Evolutionary conservation across 2,329 filamentous ascomycete genomes (phyloP), one percentile per base, ranked within the genome.

Genomic region (Thelonectria olida): DNA sequence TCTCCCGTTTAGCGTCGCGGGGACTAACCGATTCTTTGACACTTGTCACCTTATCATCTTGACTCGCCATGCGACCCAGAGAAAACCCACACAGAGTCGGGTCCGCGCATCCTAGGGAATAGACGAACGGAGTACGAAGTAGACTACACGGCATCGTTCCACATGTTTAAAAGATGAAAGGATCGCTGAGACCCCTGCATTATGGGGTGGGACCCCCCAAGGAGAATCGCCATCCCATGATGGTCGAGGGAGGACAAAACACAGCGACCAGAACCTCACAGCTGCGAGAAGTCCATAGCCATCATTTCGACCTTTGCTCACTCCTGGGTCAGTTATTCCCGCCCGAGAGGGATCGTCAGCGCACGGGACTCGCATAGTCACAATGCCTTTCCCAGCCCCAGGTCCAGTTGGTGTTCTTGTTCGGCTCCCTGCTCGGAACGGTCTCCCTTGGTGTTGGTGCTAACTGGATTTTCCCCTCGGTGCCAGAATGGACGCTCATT

Each of bases 401-500:
- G 38, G 38, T 19, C 38, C 38, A 8, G 9, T 41, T 41, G 38
- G 38, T 20, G 38, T 41, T 8, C 15, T 41, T 13, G 34, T 38
- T 38, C 7, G 34, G 12, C 34, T 13, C 13, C 34, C 34, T 12
- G 7, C 15, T 15, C 20, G n/a, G 13, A 17, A 2, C 8, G 4
- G 7, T n/a, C 2, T 9, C n/a, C 34, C 34, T 38, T 28, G 13
- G 9, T 41, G 17, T 39, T 17, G 19, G 34, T 22, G 22, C 31
- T 52, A 20, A 52, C 34, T n/a, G n/a, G 12, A 25, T n/a, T n/a
- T n/a, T n/a, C 25, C 6, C 3, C 51, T 47, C 67, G 65, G 58
- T 54, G 1, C 20, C 47, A 22, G 62, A 59, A 52, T 67, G 65
- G 54, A 45, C 54, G 4, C 52, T 68, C 13, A 68, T 68, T 1